phyloP scores from a whole-genome alignment of 2,329 filamentous ascomycete species.

The Diaporthe sp. region DNA sequence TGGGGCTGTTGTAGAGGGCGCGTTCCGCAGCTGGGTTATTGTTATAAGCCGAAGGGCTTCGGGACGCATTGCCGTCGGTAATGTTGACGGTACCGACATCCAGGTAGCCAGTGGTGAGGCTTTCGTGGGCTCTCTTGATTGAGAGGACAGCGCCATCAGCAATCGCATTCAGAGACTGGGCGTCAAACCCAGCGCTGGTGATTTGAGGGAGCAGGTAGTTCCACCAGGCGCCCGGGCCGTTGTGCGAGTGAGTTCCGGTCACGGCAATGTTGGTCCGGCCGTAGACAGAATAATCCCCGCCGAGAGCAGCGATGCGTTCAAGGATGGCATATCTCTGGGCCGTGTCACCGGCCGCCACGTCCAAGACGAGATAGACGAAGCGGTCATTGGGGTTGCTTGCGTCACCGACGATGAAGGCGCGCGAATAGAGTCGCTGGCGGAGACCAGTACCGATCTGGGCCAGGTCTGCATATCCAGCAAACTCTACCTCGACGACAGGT shows the following conservation, averaged over 20 bases:
- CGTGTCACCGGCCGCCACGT: conserved; percentile 90
- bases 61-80: conserved; percentile 82
- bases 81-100: conserved; percentile 74
- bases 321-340: conserved; percentile 90
- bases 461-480: conserved; percentile 93
- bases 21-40: conserved; percentile 84
- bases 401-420: conserved; percentile 89
- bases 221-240: conserved; percentile 91
- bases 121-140: conserved; percentile 83
- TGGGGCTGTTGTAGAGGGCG: conserved; percentile 70
- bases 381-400: conserved; percentile 75
- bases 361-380: conserved; percentile 89
- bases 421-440: conserved; percentile 88
- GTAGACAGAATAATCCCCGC: conserved; percentile 81
- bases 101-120: conserved; percentile 75
- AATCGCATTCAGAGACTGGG: conserved; percentile 89
- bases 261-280: conserved; percentile 86
- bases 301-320: conserved; percentile 77
- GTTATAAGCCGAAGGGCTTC: conserved; percentile 87
- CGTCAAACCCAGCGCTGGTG: conserved; percentile 87
- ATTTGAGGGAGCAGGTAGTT: conserved; percentile 96
- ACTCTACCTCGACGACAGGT: conserved; percentile 89
- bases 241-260: conserved; percentile 93
- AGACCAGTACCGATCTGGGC: conserved; percentile 86
- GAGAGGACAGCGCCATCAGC: conserved; percentile 88